A percentile compares a stretch with the other conserved stretches of the same genome.
phyloP scores from a whole-genome alignment of 495 filamentous ascomycete species.

The Podospora pseudocomata region DNA sequence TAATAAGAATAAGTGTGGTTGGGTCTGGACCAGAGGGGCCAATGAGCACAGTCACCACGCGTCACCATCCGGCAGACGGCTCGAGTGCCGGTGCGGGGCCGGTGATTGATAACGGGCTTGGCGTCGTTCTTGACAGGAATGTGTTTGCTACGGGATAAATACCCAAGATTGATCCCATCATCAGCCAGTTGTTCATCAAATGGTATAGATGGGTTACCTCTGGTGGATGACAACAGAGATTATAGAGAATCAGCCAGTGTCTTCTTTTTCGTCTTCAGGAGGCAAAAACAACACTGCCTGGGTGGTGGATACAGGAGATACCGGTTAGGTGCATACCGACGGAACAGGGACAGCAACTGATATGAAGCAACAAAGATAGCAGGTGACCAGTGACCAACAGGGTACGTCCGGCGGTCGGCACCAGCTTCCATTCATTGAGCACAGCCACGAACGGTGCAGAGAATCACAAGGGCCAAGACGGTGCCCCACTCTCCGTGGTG shows the following conservation, averaged over 20 bases:
- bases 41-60: not conserved
- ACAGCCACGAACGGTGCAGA: slow-evolving; percentile 4
- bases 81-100: not conserved
- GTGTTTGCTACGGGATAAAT: too few species aligned
- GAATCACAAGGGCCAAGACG: not conserved
- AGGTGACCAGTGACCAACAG: slow-evolving; percentile 13
- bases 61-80: not conserved
- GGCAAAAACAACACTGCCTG: not conserved
- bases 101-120: slow-evolving; percentile 4
- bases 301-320: not conserved
- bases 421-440: not conserved
- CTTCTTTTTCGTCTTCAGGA: too few species aligned
- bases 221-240: too few species aligned
- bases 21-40: not conserved
- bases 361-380: slow-evolving; percentile 11
- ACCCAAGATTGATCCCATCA: not conserved
- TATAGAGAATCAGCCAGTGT: not conserved
- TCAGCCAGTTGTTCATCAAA: too few species aligned
- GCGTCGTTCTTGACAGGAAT: not conserved
- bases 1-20: not conserved
- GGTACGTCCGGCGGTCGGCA: slow-evolving; percentile 12
- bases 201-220: too few species aligned
- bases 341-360: not conserved
- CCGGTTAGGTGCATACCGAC: not conserved
- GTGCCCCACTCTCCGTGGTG: not conserved